Base-by-base conservation (phyloP, 352 stramenopile species). In the Phytophthora pisi region DNA sequence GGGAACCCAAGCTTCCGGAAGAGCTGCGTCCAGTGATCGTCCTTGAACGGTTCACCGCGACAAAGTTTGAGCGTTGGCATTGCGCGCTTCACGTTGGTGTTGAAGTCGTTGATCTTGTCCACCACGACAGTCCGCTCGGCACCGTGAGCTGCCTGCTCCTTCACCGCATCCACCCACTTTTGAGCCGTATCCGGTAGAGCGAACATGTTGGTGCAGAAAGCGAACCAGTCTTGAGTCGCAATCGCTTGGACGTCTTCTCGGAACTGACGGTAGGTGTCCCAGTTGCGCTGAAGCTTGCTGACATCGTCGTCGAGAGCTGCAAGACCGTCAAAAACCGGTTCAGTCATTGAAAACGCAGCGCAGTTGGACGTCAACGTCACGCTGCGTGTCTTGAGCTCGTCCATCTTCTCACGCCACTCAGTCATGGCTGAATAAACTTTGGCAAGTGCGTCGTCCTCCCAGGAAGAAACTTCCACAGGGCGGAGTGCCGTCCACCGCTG, bases 1-100 rank as follows among this genome's bases (percentile, higher is more conserved):
- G 95, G 85, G 30, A 99, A 79, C 1, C 91, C 85, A 1, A 99
- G 82, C 42, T 98, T 98, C 15, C 89, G 81, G 46, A 99, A 92
- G 38, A 98, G 81, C 61, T 97, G 88, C 0, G 83, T 95, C 96
- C 96, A 99, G 70, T 99, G 96, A 62, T 98, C 96, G 57, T 98
- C 95, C 62, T 98, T 98, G 72, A 98, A 99, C 15, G 93, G 89
- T 55, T 99, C 95, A 13, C 96, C 93, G 4, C 92, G 83, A 64
- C 92, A 98, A 43, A 98, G 91, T 72, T 98, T 99, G 24, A 99
- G 84, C 3, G 90, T 85, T 0, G 95, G 94, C 74, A 98, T 94
- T 0, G 92, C 86, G 50, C 88, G 80, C 75, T 97, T 97, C 40
- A 98, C 89, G 36, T 79, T 78, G 3, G 83, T 90, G 18, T 86